Evolutionary conservation across 495 filamentous ascomycete species (phyloP).

Genomic region (Letharia columbiana): DNA sequence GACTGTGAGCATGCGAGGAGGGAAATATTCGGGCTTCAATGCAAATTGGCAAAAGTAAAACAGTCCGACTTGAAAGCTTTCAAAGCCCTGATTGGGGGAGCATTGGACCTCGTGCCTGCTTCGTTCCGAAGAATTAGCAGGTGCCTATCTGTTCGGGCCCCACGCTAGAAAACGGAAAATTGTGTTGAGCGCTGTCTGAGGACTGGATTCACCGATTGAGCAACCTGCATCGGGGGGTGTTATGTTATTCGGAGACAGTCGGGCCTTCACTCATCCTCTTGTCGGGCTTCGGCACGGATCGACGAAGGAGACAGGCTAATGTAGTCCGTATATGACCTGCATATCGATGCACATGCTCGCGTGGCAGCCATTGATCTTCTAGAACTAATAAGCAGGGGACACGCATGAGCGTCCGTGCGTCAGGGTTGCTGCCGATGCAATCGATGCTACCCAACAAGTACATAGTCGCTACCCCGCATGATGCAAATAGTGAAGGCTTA

Average conservation of each 20-base stretch:
- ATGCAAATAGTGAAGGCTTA: neutral
- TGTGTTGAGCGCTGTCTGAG: neutral
- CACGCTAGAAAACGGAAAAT: neutral
- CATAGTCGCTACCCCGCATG: neutral
- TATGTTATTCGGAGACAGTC: neutral
- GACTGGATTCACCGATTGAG: neutral
- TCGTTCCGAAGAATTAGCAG: neutral
- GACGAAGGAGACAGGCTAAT: neutral
- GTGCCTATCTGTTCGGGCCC: neutral
- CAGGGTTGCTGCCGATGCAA: constrained; percentile 5
- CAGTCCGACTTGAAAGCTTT: neutral
- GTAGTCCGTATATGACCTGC: constrained; percentile 11
- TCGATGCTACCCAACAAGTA: neutral
- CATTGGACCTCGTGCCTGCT: neutral
- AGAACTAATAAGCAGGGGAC: constrained; percentile 1
- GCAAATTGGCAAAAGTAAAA: neutral
- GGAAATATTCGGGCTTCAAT: too few species aligned
- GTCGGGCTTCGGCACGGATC: constrained; percentile 3
- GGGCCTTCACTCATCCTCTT: neutral
- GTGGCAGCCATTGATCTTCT: constrained; percentile 15
- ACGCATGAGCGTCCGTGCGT: constrained; percentile 13
- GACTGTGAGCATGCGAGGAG: too few species aligned
- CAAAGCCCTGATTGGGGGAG: neutral
- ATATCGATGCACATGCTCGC: constrained; percentile 11
- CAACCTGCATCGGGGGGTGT: neutral